Evolutionary conservation across 495 filamentous ascomycete species (phyloP), one percentile per base, ranked within the genome.

Genomic region (Neohortaea acidophila): DNA sequence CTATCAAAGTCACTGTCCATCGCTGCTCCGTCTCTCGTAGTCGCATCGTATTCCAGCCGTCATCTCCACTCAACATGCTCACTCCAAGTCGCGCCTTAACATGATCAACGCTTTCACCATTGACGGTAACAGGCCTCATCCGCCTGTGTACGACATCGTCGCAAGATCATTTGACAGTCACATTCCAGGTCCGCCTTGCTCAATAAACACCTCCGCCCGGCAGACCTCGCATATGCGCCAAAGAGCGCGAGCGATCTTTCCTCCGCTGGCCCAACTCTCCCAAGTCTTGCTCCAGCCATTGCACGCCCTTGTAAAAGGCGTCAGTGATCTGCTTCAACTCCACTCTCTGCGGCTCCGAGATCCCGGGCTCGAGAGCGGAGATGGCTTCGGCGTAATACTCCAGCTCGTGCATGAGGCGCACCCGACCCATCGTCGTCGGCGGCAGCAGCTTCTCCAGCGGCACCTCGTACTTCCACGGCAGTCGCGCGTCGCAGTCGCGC

Each of bases 331-430:
- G 17, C 8, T 5, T 15, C 32, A 34, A 15, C 32, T 34, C 32
- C 8, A 10, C 7, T 20, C 21, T 4, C 32, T 34, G 32, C 10
- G 10, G 8, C 7, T 19, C 15, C 9, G 19, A 15, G 3, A 34
- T 20, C 19, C 21, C 32, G 11, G 13, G 17, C 19, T 15, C 32
- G 17, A 34, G 32, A 5, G 32, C 5, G 7, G 32, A 34, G 32
- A 34, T 34, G 32, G 10, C 21, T 15, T 34, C 32, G 13, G 32
- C 32, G 17, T 34, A 34, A 21, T 34, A 34, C 32, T 34, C 32
- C 3, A 34, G 32, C 32, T 34, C 32, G 17, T 20, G 7, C 15
- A 19, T 20, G 7, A 34, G 17, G 11, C 32, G 10, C 3, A 34
- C 32, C 4, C 19, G 7, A 9, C 32, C 32, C 10, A 34, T 15